phyloP scores from a whole-genome alignment of 768 basidiomycete genomes.

The Russula olivacea region DNA sequence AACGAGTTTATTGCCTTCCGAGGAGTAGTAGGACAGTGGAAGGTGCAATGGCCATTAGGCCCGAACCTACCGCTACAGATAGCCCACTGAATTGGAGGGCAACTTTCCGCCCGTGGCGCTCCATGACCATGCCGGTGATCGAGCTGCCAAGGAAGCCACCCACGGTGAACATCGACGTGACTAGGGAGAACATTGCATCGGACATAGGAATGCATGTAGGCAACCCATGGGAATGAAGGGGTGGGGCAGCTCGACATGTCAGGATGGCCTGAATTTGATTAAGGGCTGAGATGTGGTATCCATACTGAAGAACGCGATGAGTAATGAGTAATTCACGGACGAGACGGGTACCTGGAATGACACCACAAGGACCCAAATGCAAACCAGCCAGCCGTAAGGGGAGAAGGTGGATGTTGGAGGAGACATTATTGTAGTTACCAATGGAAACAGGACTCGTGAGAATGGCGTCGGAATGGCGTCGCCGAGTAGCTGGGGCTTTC shows the following conservation, averaged over 20 bases:
- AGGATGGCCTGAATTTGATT: slow-evolving; percentile 82
- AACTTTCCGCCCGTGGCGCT: slow-evolving; percentile 63
- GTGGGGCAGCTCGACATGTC: slow-evolving; percentile 49
- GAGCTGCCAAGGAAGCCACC: slow-evolving; percentile 82
- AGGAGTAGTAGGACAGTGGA: slow-evolving; percentile 51
- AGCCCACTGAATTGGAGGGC: slow-evolving; percentile 55
- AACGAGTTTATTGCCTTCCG: slow-evolving; percentile 50
- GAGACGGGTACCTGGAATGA: slow-evolving; percentile 44
- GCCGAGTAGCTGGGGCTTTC: neutral
- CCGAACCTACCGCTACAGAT: slow-evolving; percentile 52
- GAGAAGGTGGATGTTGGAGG: slow-evolving; percentile 49
- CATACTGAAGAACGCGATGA: slow-evolving; percentile 48
- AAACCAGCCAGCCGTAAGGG: slow-evolving; percentile 55
- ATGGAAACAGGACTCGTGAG: neutral
- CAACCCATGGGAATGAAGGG: slow-evolving; percentile 36
- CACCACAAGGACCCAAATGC: slow-evolving; percentile 59
- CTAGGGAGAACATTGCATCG: slow-evolving; percentile 66
- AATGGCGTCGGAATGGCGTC: no score
- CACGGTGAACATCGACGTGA: slow-evolving; percentile 81
- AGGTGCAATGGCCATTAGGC: slow-evolving; percentile 58
- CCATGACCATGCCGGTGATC: slow-evolving; percentile 60
- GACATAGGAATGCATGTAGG: slow-evolving; percentile 79
- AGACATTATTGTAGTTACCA: neutral
- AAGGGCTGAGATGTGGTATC: slow-evolving; percentile 88
- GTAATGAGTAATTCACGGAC: neutral